Conservation (phyloP, 108 stramenopile genomes). For the Epipyxis sp. region DNA sequence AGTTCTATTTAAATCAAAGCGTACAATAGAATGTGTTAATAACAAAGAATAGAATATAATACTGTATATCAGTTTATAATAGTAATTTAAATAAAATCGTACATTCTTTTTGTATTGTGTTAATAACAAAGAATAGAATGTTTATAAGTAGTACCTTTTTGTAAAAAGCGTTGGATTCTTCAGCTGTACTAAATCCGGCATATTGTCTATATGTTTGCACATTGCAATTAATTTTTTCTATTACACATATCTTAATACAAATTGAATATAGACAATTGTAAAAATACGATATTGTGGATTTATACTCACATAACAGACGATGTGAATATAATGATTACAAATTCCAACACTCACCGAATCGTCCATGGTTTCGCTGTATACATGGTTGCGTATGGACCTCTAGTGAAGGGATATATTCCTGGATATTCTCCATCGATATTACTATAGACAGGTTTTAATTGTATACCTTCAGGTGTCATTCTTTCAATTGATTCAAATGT, state of each 20-base stretch:
- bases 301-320: too few species aligned
- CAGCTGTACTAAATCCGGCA: slow-evolving; percentile 94
- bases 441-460: slow-evolving; percentile 87
- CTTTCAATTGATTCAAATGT: slow-evolving; percentile 34
- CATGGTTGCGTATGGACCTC: slow-evolving; percentile 98
- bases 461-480: slow-evolving; percentile 71
- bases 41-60: neutral
- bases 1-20: slow-evolving; percentile 74
- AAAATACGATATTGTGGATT: too few species aligned
- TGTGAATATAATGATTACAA: too few species aligned
- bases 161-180: slow-evolving; percentile 82
- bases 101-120: too few species aligned
- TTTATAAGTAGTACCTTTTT: slow-evolving; percentile 29
- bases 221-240: too few species aligned
- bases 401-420: slow-evolving; percentile 86
- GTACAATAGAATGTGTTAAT: neutral
- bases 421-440: slow-evolving; percentile 62
- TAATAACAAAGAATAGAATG: too few species aligned
- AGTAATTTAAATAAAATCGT: neutral
- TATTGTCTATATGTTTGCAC: slow-evolving; percentile 73
- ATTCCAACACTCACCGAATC: too few species aligned
- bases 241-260: too few species aligned
- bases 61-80: neutral
- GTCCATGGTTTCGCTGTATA: slow-evolving; percentile 66
- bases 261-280: too few species aligned